A percentile compares a stretch with the other conserved stretches of the same genome.
phyloP scores from a whole-genome alignment of 2,329 filamentous ascomycete genomes.

The Phyllosticta citriasiana region DNA sequence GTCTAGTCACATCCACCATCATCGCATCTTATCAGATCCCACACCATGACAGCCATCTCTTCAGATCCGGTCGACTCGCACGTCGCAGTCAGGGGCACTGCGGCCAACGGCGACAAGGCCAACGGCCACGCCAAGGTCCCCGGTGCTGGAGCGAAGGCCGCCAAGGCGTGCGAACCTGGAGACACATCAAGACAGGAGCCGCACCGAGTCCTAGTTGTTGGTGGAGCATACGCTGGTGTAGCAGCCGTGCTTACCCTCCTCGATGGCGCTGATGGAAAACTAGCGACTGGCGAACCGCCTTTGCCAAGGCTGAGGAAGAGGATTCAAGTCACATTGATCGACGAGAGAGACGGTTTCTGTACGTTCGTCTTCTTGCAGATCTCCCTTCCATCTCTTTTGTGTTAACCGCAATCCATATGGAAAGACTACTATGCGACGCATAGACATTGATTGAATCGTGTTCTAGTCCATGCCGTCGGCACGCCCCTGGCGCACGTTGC shows the following conservation, averaged over 20 bases:
- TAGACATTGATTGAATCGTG: background rate
- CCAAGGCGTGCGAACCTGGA: background rate
- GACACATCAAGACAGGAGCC: background rate
- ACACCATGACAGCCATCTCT: background rate
- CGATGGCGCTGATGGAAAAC: conserved; percentile 50
- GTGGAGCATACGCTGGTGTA: conserved; percentile 64
- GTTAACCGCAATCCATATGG: background rate
- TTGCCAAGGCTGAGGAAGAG: conserved; percentile 37
- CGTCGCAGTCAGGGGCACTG: background rate
- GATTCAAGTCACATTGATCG: conserved; percentile 62
- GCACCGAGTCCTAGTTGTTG: conserved; percentile 50
- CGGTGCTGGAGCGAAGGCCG: background rate
- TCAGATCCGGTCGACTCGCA: background rate
- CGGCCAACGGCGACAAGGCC: background rate
- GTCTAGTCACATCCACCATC: background rate
- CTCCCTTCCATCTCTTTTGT: background rate
- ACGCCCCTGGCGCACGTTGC: conserved; percentile 62
- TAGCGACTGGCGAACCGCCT: conserved; percentile 27
- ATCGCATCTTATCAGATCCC: background rate
- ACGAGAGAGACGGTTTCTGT: conserved; percentile 80
- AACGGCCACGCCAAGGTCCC: background rate
- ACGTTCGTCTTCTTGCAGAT: conserved; percentile 28
- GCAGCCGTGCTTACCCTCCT: conserved; percentile 56
- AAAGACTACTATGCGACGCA: background rate
- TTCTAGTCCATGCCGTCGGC: conserved; percentile 64